Evolutionary conservation across 2,329 filamentous ascomycete genomes (phyloP).

Genomic region (Dactylellina cionopaga): DNA sequence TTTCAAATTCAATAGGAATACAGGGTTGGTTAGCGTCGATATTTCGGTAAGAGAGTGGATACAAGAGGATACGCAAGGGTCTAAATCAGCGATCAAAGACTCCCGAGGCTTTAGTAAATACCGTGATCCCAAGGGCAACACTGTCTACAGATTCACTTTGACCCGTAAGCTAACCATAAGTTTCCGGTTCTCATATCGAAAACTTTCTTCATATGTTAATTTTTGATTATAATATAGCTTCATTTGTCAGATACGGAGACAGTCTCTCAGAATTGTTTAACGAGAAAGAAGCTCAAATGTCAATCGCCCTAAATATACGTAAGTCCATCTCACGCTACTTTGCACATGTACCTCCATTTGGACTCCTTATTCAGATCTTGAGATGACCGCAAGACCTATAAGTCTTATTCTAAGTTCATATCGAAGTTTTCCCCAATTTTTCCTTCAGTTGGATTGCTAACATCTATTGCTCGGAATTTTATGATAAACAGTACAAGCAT

Average conservation of each 20-base stretch:
- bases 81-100: neutral
- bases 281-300: conserved; percentile 18
- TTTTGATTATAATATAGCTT: too few species aligned
- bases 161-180: conserved; percentile 35
- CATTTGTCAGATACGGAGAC: too few species aligned
- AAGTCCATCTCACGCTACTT: neutral
- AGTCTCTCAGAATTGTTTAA: conserved; percentile 14
- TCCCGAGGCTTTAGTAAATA: conserved; percentile 29
- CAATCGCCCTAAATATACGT: conserved; percentile 11
- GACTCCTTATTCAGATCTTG: too few species aligned
- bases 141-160: conserved; percentile 25
- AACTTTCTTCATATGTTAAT: too few species aligned
- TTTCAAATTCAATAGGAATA: conserved; percentile 26
- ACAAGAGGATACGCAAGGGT: neutral
- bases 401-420: too few species aligned
- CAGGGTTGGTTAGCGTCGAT: conserved; percentile 18
- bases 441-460: too few species aligned
- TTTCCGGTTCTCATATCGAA: too few species aligned
- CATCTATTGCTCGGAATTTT: too few species aligned
- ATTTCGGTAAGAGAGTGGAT: conserved; percentile 40
- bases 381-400: too few species aligned
- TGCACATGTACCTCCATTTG: too few species aligned
- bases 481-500: conserved; percentile 14
- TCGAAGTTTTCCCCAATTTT: too few species aligned
- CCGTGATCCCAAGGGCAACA: conserved; percentile 17